These are phyloP conservation scores for Alternaria sp. DNA, from an alignment of 2,329 filamentous ascomycete genomes.

Conservation along the genomic window DNA sequence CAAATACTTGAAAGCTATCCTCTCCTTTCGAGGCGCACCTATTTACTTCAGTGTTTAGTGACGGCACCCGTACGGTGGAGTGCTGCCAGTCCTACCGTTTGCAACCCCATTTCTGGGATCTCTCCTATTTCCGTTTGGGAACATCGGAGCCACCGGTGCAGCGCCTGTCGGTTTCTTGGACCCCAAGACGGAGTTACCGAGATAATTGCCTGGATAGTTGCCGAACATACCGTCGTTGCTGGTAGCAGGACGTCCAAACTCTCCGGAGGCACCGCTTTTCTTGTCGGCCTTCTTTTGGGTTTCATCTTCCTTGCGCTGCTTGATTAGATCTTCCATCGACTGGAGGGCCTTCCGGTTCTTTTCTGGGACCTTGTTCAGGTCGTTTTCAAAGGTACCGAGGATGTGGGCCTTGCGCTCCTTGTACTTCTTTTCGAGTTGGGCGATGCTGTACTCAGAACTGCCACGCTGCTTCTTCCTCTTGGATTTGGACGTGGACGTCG, in stretches of 20 bases:
- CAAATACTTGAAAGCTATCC: not conserved
- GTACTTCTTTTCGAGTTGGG: conserved; percentile 3
- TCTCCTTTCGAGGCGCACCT: not conserved
- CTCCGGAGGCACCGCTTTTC: not conserved
- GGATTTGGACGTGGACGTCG: not conserved
- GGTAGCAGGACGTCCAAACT: not conserved
- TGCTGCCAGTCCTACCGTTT: not conserved
- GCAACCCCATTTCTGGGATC: conserved; percentile 14
- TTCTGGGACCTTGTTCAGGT: conserved; percentile 1
- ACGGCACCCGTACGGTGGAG: not conserved
- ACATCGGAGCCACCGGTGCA: conserved; percentile 40
- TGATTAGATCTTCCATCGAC: conserved; percentile 1
- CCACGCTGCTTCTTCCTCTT: conserved; percentile 9
- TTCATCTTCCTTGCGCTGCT: conserved; percentile 1
- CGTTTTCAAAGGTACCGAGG: not conserved
- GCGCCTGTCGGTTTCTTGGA: conserved; percentile 17
- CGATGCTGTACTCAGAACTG: not conserved
- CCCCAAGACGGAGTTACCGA: conserved; percentile 31
- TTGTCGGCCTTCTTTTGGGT: not conserved
- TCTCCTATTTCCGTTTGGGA: conserved; percentile 12
- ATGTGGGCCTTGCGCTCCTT: conserved; percentile 4
- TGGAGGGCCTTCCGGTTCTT: conserved; percentile 1
- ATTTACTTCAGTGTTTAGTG: not conserved
- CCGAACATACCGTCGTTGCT: conserved; percentile 4
- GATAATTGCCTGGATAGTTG: conserved; percentile 17